phyloP scores from a whole-genome alignment of 2,329 filamentous ascomycete species.

The Cryphonectria naterciae region DNA sequence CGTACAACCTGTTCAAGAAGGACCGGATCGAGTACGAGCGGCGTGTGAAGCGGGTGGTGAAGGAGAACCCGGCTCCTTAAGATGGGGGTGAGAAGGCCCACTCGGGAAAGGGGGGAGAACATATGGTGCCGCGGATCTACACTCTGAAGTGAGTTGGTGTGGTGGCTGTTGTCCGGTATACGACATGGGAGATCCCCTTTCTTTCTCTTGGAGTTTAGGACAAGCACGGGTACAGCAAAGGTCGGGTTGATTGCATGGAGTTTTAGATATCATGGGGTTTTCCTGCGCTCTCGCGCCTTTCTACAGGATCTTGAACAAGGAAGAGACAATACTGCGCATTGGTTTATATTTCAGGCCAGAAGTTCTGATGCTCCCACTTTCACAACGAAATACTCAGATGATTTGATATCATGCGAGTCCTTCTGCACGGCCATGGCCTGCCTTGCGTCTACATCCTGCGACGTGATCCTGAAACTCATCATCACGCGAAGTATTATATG shows the following conservation, averaged over 20 bases:
- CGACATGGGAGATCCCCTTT: neutral
- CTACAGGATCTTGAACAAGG: neutral
- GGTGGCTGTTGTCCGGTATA: neutral
- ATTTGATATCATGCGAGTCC: neutral
- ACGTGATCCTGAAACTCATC: neutral
- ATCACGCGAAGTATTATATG: neutral
- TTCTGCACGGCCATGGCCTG: neutral
- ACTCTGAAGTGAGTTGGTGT: neutral
- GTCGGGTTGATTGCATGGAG: conserved; percentile 27
- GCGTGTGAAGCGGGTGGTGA: conserved; percentile 83
- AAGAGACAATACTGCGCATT: conserved; percentile 14
- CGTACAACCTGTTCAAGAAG: conserved; percentile 95
- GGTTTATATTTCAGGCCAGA: neutral
- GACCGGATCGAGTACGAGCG: conserved; percentile 86
- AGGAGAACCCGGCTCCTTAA: conserved; percentile 81
- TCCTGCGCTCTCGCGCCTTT: conserved; percentile 20
- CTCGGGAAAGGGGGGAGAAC: neutral
- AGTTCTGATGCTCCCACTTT: neutral
- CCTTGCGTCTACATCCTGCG: neutral
- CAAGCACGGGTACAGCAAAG: conserved; percentile 22
- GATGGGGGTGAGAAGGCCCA: neutral
- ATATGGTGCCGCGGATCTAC: neutral
- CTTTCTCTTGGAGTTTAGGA: conserved; percentile 27
- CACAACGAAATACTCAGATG: neutral
- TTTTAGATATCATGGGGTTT: conserved; percentile 22